phyloP scores from a whole-genome alignment of 2,329 filamentous ascomycete genomes.

The Fusarium humuli region DNA sequence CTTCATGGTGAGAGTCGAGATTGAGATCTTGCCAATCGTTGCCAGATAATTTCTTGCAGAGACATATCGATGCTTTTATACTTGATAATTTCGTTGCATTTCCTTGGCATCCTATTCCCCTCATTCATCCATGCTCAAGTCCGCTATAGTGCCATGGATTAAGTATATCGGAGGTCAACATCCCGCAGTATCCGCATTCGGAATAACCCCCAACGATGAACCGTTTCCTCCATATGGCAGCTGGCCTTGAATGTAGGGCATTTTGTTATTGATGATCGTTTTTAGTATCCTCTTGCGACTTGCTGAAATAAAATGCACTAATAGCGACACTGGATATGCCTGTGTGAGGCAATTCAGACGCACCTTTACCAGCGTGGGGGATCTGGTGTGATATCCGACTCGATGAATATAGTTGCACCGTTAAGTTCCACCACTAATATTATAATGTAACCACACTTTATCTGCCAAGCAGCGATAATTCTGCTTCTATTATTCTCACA shows the following conservation, averaged over 20 bases:
- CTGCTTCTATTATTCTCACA: background rate
- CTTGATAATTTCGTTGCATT: background rate
- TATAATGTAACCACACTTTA: background rate
- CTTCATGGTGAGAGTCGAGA: slow-evolving; percentile 23
- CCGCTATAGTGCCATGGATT: slow-evolving; percentile 17
- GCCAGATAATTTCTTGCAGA: background rate
- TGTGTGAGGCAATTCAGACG: background rate
- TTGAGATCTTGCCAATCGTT: background rate
- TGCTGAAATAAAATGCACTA: background rate
- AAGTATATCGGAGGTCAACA: slow-evolving; percentile 32
- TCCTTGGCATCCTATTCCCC: background rate
- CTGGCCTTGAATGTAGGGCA: background rate
- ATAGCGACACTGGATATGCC: background rate
- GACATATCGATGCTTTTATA: slow-evolving; percentile 21
- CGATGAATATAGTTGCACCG: background rate
- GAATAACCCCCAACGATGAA: slow-evolving; percentile 2
- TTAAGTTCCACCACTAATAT: slow-evolving; percentile 7
- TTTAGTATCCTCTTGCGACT: background rate
- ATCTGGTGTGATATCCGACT: background rate
- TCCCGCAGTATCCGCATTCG: slow-evolving; percentile 31
- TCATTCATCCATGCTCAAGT: background rate
- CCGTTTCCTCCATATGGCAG: background rate
- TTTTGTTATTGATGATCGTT: background rate
- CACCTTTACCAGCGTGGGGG: background rate
- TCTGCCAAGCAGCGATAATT: background rate